Evolutionary conservation across 352 stramenopile genomes (phyloP).

Genomic region (Pythium biforme): DNA sequence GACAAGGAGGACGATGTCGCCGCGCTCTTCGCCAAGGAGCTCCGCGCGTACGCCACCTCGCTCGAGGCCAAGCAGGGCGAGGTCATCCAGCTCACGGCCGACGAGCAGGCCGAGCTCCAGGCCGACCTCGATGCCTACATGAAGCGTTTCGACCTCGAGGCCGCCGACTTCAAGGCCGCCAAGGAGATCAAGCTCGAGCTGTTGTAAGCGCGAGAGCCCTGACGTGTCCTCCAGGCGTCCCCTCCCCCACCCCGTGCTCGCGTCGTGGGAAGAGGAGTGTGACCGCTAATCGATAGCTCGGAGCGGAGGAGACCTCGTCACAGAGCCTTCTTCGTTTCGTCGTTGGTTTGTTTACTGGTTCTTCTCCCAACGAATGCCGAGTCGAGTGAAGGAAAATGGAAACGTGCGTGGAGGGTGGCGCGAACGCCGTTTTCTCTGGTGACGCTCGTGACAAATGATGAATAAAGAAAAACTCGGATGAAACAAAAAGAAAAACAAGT

Average conservation of each 20-base stretch:
- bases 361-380: no score
- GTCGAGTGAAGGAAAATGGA: no score
- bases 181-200: constrained; percentile 86
- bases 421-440: no score
- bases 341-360: no score
- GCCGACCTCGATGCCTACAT: constrained; percentile 84
- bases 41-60: constrained; percentile 68
- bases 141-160: constrained; percentile 81
- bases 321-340: no score
- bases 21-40: constrained; percentile 80
- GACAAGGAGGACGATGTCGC: constrained; percentile 88
- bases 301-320: no score
- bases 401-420: no score
- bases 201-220: constrained; percentile 64
- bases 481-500: constrained; percentile 9
- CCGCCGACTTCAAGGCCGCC: constrained; percentile 74
- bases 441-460: constrained; percentile 1
- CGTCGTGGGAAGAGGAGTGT: no score
- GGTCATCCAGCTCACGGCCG: constrained; percentile 67
- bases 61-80: constrained; percentile 81
- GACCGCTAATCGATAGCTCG: no score
- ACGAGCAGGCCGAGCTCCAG: constrained; percentile 82
- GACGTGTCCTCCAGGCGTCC: no score
- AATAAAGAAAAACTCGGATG: constrained; percentile 1
- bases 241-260: no score